Conservation (phyloP, 2,329 filamentous ascomycete genomes). For the Fusarium sulawesiense region DNA sequence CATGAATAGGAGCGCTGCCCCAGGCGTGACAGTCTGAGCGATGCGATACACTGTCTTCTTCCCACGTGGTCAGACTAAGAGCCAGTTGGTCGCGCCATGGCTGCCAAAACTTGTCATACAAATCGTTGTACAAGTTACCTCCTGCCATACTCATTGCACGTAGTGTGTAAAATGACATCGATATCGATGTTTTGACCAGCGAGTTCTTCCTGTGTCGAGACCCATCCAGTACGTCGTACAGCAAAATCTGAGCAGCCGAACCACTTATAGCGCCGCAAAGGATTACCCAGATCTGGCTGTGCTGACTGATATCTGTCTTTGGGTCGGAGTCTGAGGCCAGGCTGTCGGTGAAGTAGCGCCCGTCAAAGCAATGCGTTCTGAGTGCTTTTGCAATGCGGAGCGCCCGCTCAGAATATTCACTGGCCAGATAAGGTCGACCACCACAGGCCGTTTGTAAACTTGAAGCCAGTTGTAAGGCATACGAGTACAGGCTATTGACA, state of each 20-base stretch:
- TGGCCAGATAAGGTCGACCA: neutral
- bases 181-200: neutral
- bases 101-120: neutral
- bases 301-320: neutral
- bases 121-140: neutral
- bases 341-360: neutral
- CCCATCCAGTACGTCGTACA: neutral
- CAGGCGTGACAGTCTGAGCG: constrained; percentile 1
- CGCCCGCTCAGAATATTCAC: neutral
- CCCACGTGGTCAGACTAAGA: neutral
- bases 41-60: neutral
- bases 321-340: neutral
- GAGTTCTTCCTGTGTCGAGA: neutral
- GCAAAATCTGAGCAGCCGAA: neutral
- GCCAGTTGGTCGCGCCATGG: neutral
- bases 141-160: neutral
- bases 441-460: neutral
- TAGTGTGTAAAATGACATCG: neutral
- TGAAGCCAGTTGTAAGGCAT: neutral
- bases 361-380: neutral
- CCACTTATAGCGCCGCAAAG: neutral
- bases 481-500: neutral
- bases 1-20: constrained; percentile 1
- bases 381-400: neutral
- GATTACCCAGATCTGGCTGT: neutral